These are phyloP conservation scores for Crithidia fasciculata DNA, from an alignment of 208 protist species.

Conservation along the genomic window DNA sequence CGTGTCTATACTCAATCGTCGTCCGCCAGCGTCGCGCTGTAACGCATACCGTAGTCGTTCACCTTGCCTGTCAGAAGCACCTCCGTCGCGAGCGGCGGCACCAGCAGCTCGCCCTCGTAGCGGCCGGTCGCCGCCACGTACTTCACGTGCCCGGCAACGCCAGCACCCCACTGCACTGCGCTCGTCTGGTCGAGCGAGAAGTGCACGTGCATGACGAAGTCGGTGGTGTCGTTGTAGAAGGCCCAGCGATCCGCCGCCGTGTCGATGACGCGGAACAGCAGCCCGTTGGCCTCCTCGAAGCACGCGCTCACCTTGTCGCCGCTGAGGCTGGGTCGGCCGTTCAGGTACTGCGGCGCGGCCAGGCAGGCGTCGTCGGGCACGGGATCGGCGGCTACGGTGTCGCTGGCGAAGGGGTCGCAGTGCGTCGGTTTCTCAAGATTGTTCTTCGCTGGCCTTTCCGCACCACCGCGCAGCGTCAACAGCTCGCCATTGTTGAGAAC, in stretches of 20 bases:
- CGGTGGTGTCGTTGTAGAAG: constrained; percentile 72
- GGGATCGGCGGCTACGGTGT: too few relatives aligned
- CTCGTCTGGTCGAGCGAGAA: constrained; percentile 25
- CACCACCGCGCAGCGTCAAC: constrained; percentile 8
- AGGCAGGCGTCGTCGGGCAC: background rate
- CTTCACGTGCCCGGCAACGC: constrained; percentile 8
- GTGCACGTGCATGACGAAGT: constrained; percentile 43
- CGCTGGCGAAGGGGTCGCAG: background rate
- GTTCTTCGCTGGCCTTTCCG: background rate
- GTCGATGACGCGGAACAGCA: constrained; percentile 70
- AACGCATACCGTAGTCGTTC: constrained; percentile 30
- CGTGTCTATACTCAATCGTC: too few relatives aligned
- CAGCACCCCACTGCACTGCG: constrained; percentile 21
- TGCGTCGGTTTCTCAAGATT: background rate
- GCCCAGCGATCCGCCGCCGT: constrained; percentile 34
- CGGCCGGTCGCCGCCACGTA: constrained; percentile 18
- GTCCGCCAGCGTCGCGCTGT: constrained; percentile 15
- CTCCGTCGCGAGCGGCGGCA: constrained; percentile 30
- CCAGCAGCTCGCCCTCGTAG: constrained; percentile 30
- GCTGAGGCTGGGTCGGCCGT: constrained; percentile 28
- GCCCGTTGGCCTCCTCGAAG: constrained; percentile 39
- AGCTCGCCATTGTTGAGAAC: constrained; percentile 24
- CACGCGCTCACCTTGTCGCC: constrained; percentile 29
- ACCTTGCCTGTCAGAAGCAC: constrained; percentile 31
- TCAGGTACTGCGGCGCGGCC: constrained; percentile 18